Evolutionary conservation across 108 stramenopile genomes (phyloP), one percentile per base, ranked within the genome.

Genomic region (Schizochytrium sp.): DNA sequence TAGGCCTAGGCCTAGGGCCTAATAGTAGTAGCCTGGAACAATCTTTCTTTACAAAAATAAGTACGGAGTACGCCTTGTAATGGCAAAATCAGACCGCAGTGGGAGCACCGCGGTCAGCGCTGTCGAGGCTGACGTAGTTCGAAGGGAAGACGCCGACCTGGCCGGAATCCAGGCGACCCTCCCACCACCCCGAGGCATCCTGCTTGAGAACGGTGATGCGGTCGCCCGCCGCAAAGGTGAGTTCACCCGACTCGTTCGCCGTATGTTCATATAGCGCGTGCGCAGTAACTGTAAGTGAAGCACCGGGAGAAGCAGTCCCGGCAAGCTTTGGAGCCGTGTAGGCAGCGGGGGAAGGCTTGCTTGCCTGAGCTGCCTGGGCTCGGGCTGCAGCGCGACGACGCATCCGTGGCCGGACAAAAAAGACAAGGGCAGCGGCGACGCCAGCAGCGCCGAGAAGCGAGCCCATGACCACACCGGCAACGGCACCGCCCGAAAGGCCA

Each of bases 101-200:
- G 8, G 16, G 4, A 8, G 8, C 55, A 16, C 10, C 63, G 41
- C 21, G 6, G 45, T 12, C 51, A 23, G 48, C 51, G 48, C 43
- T 18, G 76, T 43, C 16, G 6, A 53, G 6, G 10, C 16, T 53
- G 51, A 83, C 76, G 23, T 83, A 83, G 76, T 83, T 83, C n/a
- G 48, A 53, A 18, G 76, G 76, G 76, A 83, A 83, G 12, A 83
- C 28, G 19, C 76, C 76, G 25, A 83, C 76, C 19, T 53, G 19
- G 76, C 76, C 76, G 23, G 44, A 45, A 45, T 47, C 48, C 16
- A 53, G 76, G 18, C 76, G 76, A 16, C 76, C 76, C 51, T 83
- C 76, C 76, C 76, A 83, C 76, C 76, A 83, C 16, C 76, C 76
- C 10, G 76, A 83, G 51, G 6, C 12, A 45, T 83, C 76, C 51